phyloP scores from a whole-genome alignment of 78 protist genomes.

The Dictyostelium intermedium region DNA sequence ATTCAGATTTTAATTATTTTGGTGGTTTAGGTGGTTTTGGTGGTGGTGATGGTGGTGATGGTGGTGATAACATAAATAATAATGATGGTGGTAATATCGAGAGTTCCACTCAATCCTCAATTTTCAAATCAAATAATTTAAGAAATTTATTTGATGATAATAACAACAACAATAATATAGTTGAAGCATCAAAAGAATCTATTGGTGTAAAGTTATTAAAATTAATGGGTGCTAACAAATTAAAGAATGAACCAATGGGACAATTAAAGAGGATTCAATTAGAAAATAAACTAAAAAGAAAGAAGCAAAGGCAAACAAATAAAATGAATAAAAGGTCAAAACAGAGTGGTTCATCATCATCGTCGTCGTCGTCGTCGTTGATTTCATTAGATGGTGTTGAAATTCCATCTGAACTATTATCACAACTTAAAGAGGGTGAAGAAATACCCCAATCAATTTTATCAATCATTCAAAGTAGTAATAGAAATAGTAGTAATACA shows the following conservation, averaged over 20 bases:
- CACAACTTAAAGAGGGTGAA: background rate
- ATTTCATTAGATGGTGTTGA: conserved; percentile 15
- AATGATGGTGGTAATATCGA: background rate
- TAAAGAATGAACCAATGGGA: background rate
- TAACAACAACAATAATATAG: background rate
- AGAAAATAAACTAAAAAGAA: background rate
- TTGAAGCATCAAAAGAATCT: conserved; percentile 38
- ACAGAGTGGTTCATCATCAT: background rate
- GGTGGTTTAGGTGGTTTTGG: background rate
- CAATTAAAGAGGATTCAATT: background rate
- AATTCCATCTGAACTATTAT: conserved; percentile 2
- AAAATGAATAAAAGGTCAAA: background rate
- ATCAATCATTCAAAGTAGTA: background rate
- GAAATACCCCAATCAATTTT: conserved; percentile 10
- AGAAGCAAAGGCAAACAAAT: background rate
- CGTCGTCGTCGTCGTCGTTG: no score
- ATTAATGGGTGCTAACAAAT: conserved; percentile 59
- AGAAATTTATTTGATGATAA: conserved; percentile 9
- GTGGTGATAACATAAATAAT: background rate
- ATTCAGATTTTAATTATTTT: conserved; percentile 67
- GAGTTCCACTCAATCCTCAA: background rate
- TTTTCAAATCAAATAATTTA: background rate
- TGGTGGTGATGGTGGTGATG: background rate
- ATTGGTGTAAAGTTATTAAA: conserved; percentile 69
- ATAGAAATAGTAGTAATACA: background rate